Evolutionary conservation across 2,329 filamentous ascomycete species (phyloP), one percentile per base, ranked within the genome.

Genomic region (Colletotrichum salicis): DNA sequence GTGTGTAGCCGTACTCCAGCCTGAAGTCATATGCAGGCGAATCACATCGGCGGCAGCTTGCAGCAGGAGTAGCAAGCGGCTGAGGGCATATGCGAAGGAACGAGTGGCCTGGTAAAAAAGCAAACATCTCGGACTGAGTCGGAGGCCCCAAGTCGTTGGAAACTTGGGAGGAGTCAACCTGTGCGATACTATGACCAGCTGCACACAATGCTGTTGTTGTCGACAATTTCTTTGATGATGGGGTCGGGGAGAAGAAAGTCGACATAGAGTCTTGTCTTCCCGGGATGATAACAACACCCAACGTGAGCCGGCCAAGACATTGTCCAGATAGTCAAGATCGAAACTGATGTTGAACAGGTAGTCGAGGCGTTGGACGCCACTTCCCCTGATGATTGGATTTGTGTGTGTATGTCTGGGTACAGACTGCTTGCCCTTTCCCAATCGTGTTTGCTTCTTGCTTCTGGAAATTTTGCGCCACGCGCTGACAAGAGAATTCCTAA

Each of bases 51-150:
- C 59, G 65, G 69, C 58, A 69, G 60, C 51, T 64, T 69, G 58
- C 69, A 71, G 58, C 52, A 57, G 24, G 33, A 22, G 41, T 48
- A 48, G 37, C 57, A 41, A 37, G 37, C 58, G 24, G 48, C 45
- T 58, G 64, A 70, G 41, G 15, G 35, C n/a, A 15, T 22, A 70
- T 51, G 61, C 67, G 71, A 66, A 66, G 67, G 58, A 27, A 37
- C n/a, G 15, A n/a, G 48, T 22, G 27, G 24, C 6, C 13, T n/a
- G 27, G 24, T 10, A 35, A 45, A 63, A 63, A 61, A 66, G 61
- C 67, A 72, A 72, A 67, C 67, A 72, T 27, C 27, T 37, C 27
- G 52, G 51, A n/a, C 27, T 48, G 37, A 12, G 24, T 56, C 45
- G 56, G 22, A 24, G 29, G 35, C 33, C 41, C 11, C 29, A 48